Conservation (phyloP, 768 basidiomycete genomes). For the Suillus plorans region DNA sequence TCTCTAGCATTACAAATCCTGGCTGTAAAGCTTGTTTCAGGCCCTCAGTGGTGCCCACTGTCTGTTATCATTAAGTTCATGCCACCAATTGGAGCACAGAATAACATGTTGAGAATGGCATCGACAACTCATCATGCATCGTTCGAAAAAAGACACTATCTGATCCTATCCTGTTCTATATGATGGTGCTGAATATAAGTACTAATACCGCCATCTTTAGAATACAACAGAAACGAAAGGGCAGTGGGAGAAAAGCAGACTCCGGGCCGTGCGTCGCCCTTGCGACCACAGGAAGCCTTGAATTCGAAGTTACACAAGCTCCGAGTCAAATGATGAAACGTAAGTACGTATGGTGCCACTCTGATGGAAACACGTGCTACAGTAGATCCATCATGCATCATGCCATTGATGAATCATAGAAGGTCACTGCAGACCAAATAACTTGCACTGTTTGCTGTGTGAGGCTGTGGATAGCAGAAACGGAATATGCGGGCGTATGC, state of each 20-base stretch:
- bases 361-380: background rate
- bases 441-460: no score
- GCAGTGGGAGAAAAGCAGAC: background rate
- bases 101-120: no score
- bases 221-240: background rate
- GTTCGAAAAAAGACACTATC: no score
- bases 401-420: background rate
- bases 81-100: no score
- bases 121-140: no score
- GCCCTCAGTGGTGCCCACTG: no score
- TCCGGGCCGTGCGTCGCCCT: background rate
- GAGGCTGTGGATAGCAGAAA: no score
- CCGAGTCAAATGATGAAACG: background rate
- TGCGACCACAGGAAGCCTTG: background rate
- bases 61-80: background rate
- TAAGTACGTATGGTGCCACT: background rate
- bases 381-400: background rate
- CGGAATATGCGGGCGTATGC: no score
- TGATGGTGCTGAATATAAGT: background rate
- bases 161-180: no score
- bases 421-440: no score
- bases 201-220: background rate
- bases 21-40: background rate
- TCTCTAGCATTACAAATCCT: background rate
- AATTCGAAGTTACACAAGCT: background rate